These are phyloP conservation scores for Fraxinus cuspidata DNA, from an alignment of 257 asterid species.

Conservation along the genomic window DNA sequence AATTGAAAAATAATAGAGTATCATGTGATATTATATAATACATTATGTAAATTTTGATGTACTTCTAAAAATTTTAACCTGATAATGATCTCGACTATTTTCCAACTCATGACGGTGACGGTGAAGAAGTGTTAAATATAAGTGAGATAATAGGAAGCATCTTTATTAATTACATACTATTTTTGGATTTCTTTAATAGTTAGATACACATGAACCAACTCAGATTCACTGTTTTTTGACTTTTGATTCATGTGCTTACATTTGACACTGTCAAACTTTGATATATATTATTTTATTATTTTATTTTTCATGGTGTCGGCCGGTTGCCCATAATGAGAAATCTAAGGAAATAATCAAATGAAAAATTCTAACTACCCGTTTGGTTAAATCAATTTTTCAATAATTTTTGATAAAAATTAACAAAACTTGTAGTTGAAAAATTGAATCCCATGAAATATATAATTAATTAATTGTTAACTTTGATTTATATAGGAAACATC, in stretches of 20 bases:
- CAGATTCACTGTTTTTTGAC: neutral
- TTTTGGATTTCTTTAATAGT: neutral
- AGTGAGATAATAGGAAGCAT: neutral
- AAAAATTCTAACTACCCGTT: neutral
- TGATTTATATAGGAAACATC: too few relatives aligned
- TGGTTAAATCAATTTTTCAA: too few relatives aligned
- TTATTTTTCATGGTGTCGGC: neutral
- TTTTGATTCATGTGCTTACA: neutral
- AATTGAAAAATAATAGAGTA: too few relatives aligned
- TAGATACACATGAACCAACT: neutral
- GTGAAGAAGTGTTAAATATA: constrained; percentile 17
- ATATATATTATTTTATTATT: neutral
- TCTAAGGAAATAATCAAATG: too few relatives aligned
- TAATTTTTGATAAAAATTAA: too few relatives aligned
- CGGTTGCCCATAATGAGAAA: neutral
- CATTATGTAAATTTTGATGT: too few relatives aligned
- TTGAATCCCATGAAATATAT: too few relatives aligned
- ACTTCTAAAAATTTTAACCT: too few relatives aligned
- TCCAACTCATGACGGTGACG: constrained; percentile 37
- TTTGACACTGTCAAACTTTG: neutral
- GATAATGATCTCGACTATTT: too few relatives aligned
- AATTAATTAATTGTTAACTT: too few relatives aligned
- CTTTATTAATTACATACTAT: neutral
- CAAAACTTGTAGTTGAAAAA: too few relatives aligned
- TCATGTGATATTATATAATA: too few relatives aligned